Conservation (phyloP, 352 stramenopile genomes). For the Phytopythium helicoides region DNA sequence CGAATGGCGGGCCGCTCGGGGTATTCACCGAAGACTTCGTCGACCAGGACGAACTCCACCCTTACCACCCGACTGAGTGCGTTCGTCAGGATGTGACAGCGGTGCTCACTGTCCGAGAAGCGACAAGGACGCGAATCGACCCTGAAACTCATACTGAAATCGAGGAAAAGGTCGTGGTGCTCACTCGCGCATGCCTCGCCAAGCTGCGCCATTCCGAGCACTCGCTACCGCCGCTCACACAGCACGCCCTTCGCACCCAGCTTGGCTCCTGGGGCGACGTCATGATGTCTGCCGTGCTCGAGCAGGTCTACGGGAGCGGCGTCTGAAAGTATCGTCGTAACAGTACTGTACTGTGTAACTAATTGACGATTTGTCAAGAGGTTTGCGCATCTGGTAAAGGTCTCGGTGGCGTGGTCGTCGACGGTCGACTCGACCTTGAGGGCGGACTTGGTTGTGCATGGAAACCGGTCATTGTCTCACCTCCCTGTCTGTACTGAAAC, state of each 20-base stretch:
- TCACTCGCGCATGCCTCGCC: conserved; percentile 12
- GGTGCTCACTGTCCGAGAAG: conserved; percentile 19
- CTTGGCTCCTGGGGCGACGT: conserved; percentile 38
- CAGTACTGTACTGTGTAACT: no score
- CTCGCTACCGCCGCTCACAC: conserved; percentile 16
- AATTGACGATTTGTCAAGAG: no score
- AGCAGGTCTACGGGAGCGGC: conserved; percentile 11
- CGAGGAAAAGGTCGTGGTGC: conserved; percentile 20
- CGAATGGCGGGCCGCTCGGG: conserved; percentile 18
- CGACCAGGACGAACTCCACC: conserved; percentile 35
- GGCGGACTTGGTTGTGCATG: no score
- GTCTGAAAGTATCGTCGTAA: no score
- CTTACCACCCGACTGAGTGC: conserved; percentile 19
- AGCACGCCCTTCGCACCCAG: conserved; percentile 36
- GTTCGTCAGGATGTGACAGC: conserved; percentile 25
- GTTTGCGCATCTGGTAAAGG: no score
- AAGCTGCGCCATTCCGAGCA: conserved; percentile 15
- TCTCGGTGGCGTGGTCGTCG: no score
- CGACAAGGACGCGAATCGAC: conserved; percentile 11
- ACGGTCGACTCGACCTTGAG: no score
- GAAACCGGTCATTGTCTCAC: no score
- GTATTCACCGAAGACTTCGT: conserved; percentile 30
- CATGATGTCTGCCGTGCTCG: conserved; percentile 25
- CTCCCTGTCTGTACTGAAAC: no score
- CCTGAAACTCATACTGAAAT: conserved; percentile 2